These are phyloP conservation scores for Cryphonectria parasitica DNA, from an alignment of 2,329 filamentous ascomycete genomes.

Conservation along the genomic window DNA sequence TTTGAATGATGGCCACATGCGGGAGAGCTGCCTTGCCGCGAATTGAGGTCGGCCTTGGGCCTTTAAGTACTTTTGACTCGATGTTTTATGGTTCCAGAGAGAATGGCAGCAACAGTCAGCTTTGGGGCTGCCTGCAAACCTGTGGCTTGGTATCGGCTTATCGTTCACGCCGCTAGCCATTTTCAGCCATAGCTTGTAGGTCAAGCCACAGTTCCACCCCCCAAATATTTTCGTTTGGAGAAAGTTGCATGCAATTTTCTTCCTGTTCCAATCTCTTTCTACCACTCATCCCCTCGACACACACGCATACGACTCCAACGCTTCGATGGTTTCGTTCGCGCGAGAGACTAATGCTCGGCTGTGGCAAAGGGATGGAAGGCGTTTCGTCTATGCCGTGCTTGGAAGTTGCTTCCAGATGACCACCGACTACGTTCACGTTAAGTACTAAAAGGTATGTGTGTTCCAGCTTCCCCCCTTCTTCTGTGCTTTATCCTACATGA, in stretches of 20 bases:
- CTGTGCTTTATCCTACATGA: conserved; percentile 44
- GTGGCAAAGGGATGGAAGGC: neutral
- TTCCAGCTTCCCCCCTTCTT: conserved; percentile 23
- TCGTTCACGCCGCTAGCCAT: neutral
- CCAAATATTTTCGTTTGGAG: conserved; percentile 9
- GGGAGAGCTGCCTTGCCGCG: conserved; percentile 17
- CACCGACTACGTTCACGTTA: neutral
- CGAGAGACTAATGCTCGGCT: neutral
- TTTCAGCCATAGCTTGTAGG: neutral
- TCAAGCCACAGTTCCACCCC: conserved; percentile 6
- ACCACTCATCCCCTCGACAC: neutral
- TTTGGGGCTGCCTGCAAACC: neutral
- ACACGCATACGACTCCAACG: neutral
- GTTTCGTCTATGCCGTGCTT: neutral
- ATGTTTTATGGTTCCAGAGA: conserved; percentile 12
- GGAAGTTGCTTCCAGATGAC: neutral
- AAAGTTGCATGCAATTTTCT: conserved; percentile 4
- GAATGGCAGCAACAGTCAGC: conserved; percentile 14
- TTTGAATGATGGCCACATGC: conserved; percentile 19
- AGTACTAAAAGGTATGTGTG: conserved; percentile 27
- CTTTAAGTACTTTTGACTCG: conserved; percentile 31
- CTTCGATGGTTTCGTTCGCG: neutral
- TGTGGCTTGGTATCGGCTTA: conserved; percentile 13
- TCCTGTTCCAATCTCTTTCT: neutral
- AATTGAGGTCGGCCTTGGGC: conserved; percentile 7